These are phyloP conservation scores for Bocquillonia castaneifolia DNA, from an alignment of 441 rosid genomes.

Conservation along the genomic window DNA sequence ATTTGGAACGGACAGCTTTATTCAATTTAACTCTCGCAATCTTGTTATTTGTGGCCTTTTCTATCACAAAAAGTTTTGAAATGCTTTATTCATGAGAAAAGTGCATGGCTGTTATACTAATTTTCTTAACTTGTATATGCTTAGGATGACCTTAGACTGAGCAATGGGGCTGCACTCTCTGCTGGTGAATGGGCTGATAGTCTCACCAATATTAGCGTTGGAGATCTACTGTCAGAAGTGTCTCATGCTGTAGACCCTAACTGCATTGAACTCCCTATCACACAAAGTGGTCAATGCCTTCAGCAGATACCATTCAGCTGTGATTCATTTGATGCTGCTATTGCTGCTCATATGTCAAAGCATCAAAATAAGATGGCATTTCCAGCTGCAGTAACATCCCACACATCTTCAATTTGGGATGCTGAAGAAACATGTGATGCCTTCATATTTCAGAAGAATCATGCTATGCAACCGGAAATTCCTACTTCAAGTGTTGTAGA, in stretches of 20 bases:
- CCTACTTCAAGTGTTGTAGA: slow-evolving; percentile 29
- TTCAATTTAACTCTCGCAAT: background rate
- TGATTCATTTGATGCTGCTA: slow-evolving; percentile 95
- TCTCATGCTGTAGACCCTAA: slow-evolving; percentile 42
- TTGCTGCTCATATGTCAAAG: slow-evolving; percentile 85
- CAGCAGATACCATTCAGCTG: slow-evolving; percentile 71
- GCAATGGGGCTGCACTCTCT: slow-evolving; percentile 40
- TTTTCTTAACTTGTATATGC: slow-evolving; percentile 19
- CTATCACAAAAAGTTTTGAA: background rate
- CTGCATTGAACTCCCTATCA: slow-evolving; percentile 33
- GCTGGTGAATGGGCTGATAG: slow-evolving; percentile 96
- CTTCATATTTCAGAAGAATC: slow-evolving; percentile 64
- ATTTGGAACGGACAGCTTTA: background rate
- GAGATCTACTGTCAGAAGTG: slow-evolving; percentile 77
- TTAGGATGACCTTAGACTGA: slow-evolving; percentile 43
- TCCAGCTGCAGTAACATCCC: slow-evolving; percentile 38
- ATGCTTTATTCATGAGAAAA: background rate
- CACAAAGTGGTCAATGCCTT: slow-evolving; percentile 44
- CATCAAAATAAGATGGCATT: slow-evolving; percentile 55
- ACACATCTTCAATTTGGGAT: slow-evolving; percentile 76
- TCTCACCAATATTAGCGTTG: slow-evolving; percentile 84
- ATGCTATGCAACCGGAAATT: slow-evolving; percentile 28
- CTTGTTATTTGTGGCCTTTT: background rate
- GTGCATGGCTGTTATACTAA: background rate
- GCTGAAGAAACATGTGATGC: slow-evolving; percentile 98